A percentile compares a stretch with the other conserved stretches of the same genome.
Conservation (phyloP, 352 stramenopile species). For the Globisporangium sylvaticum region DNA sequence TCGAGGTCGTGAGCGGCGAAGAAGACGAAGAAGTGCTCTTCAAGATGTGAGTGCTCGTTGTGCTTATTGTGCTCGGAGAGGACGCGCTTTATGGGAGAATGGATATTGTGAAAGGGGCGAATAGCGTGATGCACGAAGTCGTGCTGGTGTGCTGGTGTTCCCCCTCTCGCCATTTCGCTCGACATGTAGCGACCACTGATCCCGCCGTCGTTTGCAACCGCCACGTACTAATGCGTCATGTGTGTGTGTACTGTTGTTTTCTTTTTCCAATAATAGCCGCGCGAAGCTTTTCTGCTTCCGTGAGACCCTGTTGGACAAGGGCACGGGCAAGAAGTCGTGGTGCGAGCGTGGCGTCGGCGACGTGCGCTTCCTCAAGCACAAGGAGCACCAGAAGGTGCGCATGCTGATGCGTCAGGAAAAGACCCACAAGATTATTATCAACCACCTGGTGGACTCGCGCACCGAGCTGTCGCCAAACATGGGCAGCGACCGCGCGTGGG, state of each 20-base stretch:
- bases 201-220: not conserved
- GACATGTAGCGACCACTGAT: not conserved
- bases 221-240: not conserved
- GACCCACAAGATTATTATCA: slow-evolving; percentile 98
- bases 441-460: slow-evolving; percentile 95
- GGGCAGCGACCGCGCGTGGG: slow-evolving; percentile 94
- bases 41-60: slow-evolving; percentile 64
- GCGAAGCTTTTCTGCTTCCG: slow-evolving; percentile 97
- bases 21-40: slow-evolving; percentile 96
- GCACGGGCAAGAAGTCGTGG: slow-evolving; percentile 97
- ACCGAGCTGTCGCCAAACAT: slow-evolving; percentile 96
- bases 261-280: slow-evolving; percentile 47
- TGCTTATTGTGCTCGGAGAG: not conserved
- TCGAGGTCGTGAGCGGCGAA: slow-evolving; percentile 97
- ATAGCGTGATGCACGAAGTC: not conserved
- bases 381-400: slow-evolving; percentile 91
- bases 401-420: slow-evolving; percentile 99
- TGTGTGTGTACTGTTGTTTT: not conserved
- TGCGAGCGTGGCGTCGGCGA: slow-evolving; percentile 96
- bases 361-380: slow-evolving; percentile 96
- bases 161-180: not conserved
- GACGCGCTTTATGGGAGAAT: not conserved
- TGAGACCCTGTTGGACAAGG: slow-evolving; percentile 97
- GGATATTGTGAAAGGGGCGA: not conserved
- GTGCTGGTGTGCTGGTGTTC: not conserved